phyloP scores from a whole-genome alignment of 192 early-diverging fungal genomes.

The Jimgerdemannia lactiflua region DNA sequence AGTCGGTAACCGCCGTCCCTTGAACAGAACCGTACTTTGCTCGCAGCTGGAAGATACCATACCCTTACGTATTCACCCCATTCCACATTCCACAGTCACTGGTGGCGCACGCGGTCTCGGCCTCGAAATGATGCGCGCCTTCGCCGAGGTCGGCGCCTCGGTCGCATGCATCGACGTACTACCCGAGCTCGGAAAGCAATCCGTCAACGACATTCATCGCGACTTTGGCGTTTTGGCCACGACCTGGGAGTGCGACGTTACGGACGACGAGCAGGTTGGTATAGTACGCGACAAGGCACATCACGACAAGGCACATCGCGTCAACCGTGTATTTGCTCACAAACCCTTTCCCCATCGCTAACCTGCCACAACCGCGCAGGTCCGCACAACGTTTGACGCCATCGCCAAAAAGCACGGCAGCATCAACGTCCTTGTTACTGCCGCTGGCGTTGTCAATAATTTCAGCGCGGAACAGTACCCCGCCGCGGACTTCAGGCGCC shows the following conservation, averaged over 20 bases:
- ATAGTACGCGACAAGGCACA: background rate
- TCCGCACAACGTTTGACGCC: conserved; percentile 12
- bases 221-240: conserved; percentile 18
- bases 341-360: background rate
- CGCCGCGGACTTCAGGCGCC: conserved; percentile 15
- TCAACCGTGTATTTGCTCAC: background rate
- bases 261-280: conserved; percentile 19
- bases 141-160: conserved; percentile 31
- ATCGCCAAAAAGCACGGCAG: conserved; percentile 27
- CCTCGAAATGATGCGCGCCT: conserved; percentile 34
- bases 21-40: background rate
- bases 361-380: background rate
- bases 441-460: conserved; percentile 31
- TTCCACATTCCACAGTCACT: conserved; percentile 18
- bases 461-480: conserved; percentile 26
- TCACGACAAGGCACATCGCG: background rate
- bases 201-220: conserved; percentile 7
- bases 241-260: conserved; percentile 33
- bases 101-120: conserved; percentile 36
- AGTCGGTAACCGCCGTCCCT: conserved; percentile 10
- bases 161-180: conserved; percentile 32
- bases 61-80: background rate
- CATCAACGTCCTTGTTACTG: conserved; percentile 30
- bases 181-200: conserved; percentile 11
- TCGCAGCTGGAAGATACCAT: background rate